Conservation (phyloP, 352 stramenopile species). For the Globisporangium barbulae region DNA sequence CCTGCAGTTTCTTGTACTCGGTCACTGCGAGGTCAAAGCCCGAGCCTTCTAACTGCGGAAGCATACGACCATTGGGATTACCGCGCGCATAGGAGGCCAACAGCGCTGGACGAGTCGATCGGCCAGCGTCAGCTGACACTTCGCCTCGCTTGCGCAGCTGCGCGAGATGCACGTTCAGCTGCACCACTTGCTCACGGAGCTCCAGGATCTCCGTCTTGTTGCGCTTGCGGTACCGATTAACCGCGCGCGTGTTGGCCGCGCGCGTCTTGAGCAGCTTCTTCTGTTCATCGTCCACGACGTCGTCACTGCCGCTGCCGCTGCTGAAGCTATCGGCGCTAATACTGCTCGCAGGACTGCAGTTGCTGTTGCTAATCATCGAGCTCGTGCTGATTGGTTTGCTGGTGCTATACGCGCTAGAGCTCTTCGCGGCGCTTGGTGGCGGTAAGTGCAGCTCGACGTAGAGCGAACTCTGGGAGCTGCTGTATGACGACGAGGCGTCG, state of each 20-base stretch:
- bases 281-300: neutral
- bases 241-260: constrained; percentile 12
- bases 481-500: neutral
- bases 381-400: neutral
- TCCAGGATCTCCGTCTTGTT: constrained; percentile 8
- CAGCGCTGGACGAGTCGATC: neutral
- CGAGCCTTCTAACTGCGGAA: neutral
- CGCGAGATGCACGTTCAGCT: constrained; percentile 7
- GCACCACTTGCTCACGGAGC: constrained; percentile 10
- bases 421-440: neutral
- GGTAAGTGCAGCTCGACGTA: constrained; percentile 8
- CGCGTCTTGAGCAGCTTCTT: constrained; percentile 2
- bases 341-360: neutral
- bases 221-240: constrained; percentile 14
- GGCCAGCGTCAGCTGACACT: neutral
- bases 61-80: neutral
- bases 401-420: neutral
- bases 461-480: neutral
- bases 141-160: constrained; percentile 9
- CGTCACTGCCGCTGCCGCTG: neutral
- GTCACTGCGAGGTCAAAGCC: neutral
- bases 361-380: neutral
- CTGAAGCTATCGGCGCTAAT: neutral
- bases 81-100: neutral
- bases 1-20: constrained; percentile 7